Base-by-base conservation (phyloP, 2,329 filamentous ascomycete species). In the Dothideomycetes sp. region DNA sequence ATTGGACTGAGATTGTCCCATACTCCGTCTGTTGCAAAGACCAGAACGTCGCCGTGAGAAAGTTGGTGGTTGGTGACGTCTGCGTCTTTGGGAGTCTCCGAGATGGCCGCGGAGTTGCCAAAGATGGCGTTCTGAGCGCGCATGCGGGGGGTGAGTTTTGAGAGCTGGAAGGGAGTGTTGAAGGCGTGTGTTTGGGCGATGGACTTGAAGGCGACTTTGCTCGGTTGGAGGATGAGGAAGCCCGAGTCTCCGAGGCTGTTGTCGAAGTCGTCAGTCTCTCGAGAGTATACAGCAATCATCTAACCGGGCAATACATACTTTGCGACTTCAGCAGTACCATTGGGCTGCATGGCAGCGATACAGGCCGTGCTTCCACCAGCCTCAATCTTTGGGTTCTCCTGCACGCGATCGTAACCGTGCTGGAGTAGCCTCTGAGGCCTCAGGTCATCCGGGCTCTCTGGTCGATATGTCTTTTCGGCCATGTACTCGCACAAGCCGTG, bases 121-220 rank as follows among this genome's bases (percentile, higher is more conserved):
- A 94, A 96, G 19, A 85, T 76, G 10, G 79, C 77, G 52, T 87
- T 81, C 52, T 91, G 84, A 16, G 78, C 75, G 41, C 86, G 73
- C 62, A 94, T 80, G 50, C 75, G 77, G 3, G 81, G 75, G 1
- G 91, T 89, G 5, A 95, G 80, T 38, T 94, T 79, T 39, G 86
- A 89, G 31, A 98, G 74, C 60, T 98, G 91, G 56, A 84, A 98
- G 0, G 91, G 91, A 0, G 91, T 96, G 62, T 98, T 98, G 72
- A 98, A 98, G 32, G 81, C 87, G 60, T 98, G 91, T 1, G 87
- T 95, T 62, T 98, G 91, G 17, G 86, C 82, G 35, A 79, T 75
- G 2, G 87, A 94, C 55, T 79, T 81, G 41, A 81, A 75, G 58
- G 91, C 81, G 22, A 98, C 84, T 11, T 83, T 85, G 49, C 89